Conservation (phyloP, 495 filamentous ascomycete species). For the Neurospora sp. region DNA sequence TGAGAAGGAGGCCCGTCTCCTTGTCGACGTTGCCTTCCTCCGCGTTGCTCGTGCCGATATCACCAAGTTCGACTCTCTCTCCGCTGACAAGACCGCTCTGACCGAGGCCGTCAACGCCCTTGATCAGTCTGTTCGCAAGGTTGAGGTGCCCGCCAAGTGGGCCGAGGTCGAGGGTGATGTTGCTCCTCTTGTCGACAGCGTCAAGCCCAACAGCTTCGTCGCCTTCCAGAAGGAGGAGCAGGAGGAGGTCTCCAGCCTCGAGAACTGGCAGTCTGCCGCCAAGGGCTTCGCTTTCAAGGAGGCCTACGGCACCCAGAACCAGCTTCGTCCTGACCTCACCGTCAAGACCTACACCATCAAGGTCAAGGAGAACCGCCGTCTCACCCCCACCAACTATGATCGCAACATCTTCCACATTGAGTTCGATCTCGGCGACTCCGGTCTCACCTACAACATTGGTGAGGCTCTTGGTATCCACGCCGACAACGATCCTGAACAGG, state of each 20-base stretch:
- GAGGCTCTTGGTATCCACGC: conserved; percentile 97
- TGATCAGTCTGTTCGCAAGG: conserved; percentile 52
- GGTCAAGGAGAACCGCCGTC: conserved; percentile 88
- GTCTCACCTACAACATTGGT: conserved; percentile 90
- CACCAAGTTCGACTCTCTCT: conserved; percentile 27
- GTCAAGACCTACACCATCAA: conserved; percentile 78
- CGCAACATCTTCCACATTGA: conserved; percentile 99
- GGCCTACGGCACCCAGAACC: conserved; percentile 63
- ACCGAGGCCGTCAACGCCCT: conserved; percentile 55
- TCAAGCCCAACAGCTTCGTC: conserved; percentile 71
- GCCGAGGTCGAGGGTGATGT: conserved; percentile 51
- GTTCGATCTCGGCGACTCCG: conserved; percentile 85
- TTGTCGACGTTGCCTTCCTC: conserved; percentile 73
- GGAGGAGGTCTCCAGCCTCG: conserved; percentile 54
- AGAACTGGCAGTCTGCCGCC: conserved; percentile 69
- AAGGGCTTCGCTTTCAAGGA: conserved; percentile 91
- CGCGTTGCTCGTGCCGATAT: conserved; percentile 55
- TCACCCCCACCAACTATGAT: conserved; percentile 83
- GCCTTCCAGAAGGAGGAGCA: conserved; percentile 66
- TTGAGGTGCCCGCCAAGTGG: conserved; percentile 75
- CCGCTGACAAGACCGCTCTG: conserved; percentile 37
- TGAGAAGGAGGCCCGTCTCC: conserved; percentile 50
- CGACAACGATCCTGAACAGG: conserved; percentile 74
- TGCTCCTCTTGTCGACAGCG: conserved; percentile 45
- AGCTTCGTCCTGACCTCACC: conserved; percentile 73